Conservation (phyloP, 2,329 filamentous ascomycete genomes). For the Verticillium alfalfae region DNA sequence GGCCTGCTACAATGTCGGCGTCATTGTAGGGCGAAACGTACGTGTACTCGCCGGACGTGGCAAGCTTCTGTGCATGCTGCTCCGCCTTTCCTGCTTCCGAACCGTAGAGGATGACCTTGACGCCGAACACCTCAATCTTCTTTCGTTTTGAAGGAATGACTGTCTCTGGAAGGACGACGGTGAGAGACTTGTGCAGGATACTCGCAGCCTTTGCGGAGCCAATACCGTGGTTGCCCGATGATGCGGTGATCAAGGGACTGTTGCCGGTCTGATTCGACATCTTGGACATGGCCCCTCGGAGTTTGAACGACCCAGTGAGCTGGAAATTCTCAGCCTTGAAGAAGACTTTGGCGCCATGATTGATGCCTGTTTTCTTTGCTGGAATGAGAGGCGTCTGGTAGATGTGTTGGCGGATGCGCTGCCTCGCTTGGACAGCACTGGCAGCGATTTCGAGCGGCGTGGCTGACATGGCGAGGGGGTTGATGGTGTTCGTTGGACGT, state of each 20-base stretch:
- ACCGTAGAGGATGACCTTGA: slow-evolving; percentile 14
- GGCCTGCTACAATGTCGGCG: slow-evolving; percentile 11
- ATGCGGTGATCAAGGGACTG: slow-evolving; percentile 13
- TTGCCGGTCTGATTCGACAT: slow-evolving; percentile 8
- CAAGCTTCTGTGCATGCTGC: slow-evolving; percentile 15
- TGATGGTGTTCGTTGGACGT: not conserved
- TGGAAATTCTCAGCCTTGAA: slow-evolving; percentile 20
- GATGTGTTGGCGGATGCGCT: slow-evolving; percentile 13
- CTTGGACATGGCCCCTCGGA: slow-evolving; percentile 18
- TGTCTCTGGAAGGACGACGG: slow-evolving; percentile 13
- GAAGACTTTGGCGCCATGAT: slow-evolving; percentile 5
- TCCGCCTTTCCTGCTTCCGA: slow-evolving; percentile 14
- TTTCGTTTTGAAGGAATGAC: slow-evolving; percentile 13
- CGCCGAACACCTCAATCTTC: slow-evolving; percentile 15
- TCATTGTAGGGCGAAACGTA: slow-evolving; percentile 19
- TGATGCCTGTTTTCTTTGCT: slow-evolving; percentile 3
- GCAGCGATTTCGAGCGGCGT: slow-evolving; percentile 7
- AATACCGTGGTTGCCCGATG: slow-evolving; percentile 16
- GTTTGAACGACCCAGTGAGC: slow-evolving; percentile 18
- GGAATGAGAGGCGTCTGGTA: slow-evolving; percentile 15
- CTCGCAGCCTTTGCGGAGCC: slow-evolving; percentile 12
- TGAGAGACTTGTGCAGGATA: slow-evolving; percentile 7
- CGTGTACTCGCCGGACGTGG: slow-evolving; percentile 11
- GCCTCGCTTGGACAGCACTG: slow-evolving; percentile 9
- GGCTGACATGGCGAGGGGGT: not conserved